Percentiles rank a stretch among this genome's conserved stretches.
Conservation (phyloP, 208 protist genomes). For the Trypanosoma avium region DNA sequence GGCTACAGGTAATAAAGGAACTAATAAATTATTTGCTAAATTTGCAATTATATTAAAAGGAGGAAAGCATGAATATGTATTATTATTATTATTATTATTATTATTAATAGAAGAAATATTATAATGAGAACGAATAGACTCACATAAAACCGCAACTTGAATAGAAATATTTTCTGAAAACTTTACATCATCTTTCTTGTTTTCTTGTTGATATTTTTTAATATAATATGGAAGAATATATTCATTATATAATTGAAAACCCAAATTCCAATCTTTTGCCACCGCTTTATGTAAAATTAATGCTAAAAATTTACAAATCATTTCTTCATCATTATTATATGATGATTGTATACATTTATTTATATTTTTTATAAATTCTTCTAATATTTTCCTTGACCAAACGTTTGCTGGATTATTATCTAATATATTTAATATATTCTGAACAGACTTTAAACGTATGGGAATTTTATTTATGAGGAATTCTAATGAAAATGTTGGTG, state of each 20-base stretch:
- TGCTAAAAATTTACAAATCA: too few species aligned
- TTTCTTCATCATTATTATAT: too few species aligned
- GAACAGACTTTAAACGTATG: too few species aligned
- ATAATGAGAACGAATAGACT: slow-evolving; percentile 25
- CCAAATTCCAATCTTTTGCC: slow-evolving; percentile 12
- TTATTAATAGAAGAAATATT: too few species aligned
- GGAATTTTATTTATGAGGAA: too few species aligned
- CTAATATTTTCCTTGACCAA: too few species aligned
- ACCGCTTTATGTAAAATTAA: slow-evolving; percentile 15
- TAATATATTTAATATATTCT: too few species aligned
- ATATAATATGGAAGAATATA: slow-evolving; percentile 9
- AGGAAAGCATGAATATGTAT: too few species aligned
- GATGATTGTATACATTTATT: too few species aligned
- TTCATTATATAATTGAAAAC: slow-evolving; percentile 11
- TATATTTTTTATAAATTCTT: too few species aligned
- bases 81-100: too few species aligned
- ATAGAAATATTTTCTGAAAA: slow-evolving; percentile 5
- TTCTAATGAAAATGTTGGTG: slow-evolving; percentile 22
- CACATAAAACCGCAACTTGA: slow-evolving; percentile 20
- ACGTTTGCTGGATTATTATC: too few species aligned
- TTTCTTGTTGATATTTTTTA: background rate
- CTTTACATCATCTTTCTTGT: background rate
- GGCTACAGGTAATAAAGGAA: slow-evolving; percentile 15
- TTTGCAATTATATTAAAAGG: slow-evolving; percentile 16
- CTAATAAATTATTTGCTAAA: background rate